phyloP scores from a whole-genome alignment of 129 eudicot genomes.

The Smallanthus sonchifolius region DNA sequence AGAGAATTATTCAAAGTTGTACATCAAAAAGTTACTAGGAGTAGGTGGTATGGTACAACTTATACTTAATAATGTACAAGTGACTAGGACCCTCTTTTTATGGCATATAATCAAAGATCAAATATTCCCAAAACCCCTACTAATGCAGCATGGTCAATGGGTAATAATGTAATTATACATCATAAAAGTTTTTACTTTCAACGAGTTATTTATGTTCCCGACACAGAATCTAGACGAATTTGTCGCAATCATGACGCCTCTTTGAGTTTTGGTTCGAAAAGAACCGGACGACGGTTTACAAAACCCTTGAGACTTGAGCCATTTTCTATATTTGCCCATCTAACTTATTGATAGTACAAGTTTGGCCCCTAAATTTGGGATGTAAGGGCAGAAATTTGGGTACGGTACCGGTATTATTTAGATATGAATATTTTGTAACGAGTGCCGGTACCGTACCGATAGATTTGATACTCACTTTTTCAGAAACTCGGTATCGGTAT shows the following conservation, averaged over 20 bases:
- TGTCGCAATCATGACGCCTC: constrained; percentile 26
- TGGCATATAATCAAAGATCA: constrained; percentile 8
- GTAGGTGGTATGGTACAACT: constrained; percentile 20
- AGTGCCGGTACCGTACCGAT: too few species aligned
- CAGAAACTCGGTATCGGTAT: too few species aligned
- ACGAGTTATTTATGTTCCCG: constrained; percentile 1
- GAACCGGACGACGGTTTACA: constrained; percentile 14
- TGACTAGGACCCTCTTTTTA: neutral
- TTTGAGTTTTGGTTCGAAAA: constrained; percentile 32
- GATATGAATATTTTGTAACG: too few species aligned
- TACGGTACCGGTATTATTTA: neutral
- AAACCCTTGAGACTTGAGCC: neutral
- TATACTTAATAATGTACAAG: constrained; percentile 6
- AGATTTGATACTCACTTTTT: too few species aligned
- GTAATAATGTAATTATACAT: neutral
- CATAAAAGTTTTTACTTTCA: neutral
- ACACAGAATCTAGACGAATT: constrained; percentile 23
- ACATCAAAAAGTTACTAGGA: neutral
- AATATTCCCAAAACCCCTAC: neutral
- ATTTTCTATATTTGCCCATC: neutral
- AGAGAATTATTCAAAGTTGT: constrained; percentile 29
- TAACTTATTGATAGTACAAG: neutral
- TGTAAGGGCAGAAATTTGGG: too few species aligned
- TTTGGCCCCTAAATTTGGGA: neutral
- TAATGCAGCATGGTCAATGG: neutral